These are phyloP conservation scores for Entamoeba nuttalli DNA, from an alignment of 208 protist species.

Conservation along the genomic window DNA sequence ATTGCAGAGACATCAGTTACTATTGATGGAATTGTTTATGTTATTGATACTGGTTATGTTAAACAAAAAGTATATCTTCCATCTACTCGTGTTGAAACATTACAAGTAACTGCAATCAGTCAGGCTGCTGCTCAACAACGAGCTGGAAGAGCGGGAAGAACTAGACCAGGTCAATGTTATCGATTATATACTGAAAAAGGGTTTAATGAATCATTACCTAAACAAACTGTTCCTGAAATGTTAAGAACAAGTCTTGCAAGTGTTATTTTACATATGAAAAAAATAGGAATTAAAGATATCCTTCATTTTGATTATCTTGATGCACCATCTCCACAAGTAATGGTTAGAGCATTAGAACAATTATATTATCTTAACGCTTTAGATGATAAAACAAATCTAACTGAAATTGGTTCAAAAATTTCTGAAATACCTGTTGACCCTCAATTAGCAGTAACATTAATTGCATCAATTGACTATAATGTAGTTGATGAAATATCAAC, in stretches of 20 bases:
- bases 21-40: constrained; percentile 46
- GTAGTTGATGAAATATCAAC: not conserved
- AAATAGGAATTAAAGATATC: not conserved
- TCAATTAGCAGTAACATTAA: not conserved
- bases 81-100: constrained; percentile 77
- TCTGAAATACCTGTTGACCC: not conserved
- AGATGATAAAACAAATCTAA: not conserved
- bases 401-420: not conserved
- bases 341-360: not conserved
- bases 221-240: not conserved
- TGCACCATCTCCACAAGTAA: not conserved
- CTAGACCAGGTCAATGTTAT: constrained; percentile 81
- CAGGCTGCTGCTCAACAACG: constrained; percentile 45
- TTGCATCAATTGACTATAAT: not conserved
- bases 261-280: not conserved
- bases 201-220: not conserved
- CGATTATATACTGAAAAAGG: constrained; percentile 53
- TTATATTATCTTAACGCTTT: not conserved
- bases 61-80: constrained; percentile 77
- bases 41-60: constrained; percentile 35
- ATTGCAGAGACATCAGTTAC: constrained; percentile 57
- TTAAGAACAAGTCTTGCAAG: not conserved
- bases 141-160: constrained; percentile 48
- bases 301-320: not conserved
- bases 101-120: constrained; percentile 54